These are phyloP conservation scores for Capsicum chinense DNA, from an alignment of 257 asterid species.

Conservation along the genomic window DNA sequence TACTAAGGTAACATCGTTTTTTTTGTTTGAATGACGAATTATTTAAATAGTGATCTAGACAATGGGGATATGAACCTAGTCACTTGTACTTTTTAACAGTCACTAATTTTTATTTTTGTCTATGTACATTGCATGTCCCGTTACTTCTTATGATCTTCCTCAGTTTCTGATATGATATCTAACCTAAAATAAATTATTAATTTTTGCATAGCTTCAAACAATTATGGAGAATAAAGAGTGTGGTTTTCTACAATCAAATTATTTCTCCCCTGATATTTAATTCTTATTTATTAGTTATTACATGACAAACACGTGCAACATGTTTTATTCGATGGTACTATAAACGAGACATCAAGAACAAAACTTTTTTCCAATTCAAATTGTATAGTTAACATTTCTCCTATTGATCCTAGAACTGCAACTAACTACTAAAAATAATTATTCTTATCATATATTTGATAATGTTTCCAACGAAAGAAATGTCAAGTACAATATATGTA, in stretches of 20 bases:
- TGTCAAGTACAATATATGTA: too few species aligned
- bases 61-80: conserved; percentile 15
- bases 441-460: too few species aligned
- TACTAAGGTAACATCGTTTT: not conserved
- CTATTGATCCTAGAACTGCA: too few species aligned
- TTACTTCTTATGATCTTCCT: not conserved
- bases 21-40: not conserved
- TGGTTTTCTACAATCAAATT: not conserved
- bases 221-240: not conserved
- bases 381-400: too few species aligned
- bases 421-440: too few species aligned
- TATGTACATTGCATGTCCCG: not conserved
- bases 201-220: not conserved
- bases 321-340: not conserved
- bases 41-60: not conserved
- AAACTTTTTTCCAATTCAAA: too few species aligned
- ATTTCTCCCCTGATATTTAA: not conserved
- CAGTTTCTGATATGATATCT: not conserved
- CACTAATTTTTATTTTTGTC: not conserved
- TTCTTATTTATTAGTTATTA: not conserved
- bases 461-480: too few species aligned
- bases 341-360: not conserved
- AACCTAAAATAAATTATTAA: not conserved
- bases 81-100: not conserved
- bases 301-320: not conserved